A percentile compares a stretch with the other conserved stretches of the same genome.
These are phyloP conservation scores for Talaromyces trachyspermus DNA, from an alignment of 495 filamentous ascomycete genomes.

Conservation along the genomic window DNA sequence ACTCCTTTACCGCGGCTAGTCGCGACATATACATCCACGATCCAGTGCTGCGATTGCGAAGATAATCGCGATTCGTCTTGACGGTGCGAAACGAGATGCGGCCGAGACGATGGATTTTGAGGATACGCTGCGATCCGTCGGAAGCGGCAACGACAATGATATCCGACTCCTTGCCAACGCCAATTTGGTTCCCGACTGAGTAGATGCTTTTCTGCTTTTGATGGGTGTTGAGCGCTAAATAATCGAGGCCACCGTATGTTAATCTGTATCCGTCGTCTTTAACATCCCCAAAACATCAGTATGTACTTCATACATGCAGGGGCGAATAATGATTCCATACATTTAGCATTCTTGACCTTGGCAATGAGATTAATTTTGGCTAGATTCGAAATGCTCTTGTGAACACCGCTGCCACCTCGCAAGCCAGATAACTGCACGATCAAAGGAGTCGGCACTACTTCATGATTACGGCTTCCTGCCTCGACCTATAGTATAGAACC, in stretches of 20 bases:
- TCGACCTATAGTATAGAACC: constrained; percentile 58
- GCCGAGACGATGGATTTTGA: constrained; percentile 92
- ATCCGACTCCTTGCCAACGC: constrained; percentile 95
- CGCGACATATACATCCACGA: constrained; percentile 98
- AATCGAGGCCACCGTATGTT: constrained; percentile 94
- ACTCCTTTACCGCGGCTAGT: constrained; percentile 87
- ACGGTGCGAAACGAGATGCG: constrained; percentile 96
- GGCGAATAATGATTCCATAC: constrained; percentile 25
- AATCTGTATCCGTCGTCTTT: constrained; percentile 92
- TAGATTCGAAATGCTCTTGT: constrained; percentile 77
- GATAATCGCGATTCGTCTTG: constrained; percentile 92
- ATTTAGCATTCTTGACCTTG: constrained; percentile 89
- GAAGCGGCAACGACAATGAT: constrained; percentile 84
- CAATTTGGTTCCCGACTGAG: constrained; percentile 89
- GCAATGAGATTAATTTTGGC: constrained; percentile 91
- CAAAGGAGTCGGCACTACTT: constrained; percentile 85
- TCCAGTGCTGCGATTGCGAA: constrained; percentile 66
- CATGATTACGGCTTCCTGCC: constrained; percentile 90
- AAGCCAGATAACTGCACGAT: constrained; percentile 79
- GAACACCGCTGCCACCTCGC: constrained; percentile 75
- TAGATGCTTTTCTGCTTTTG: constrained; percentile 70
- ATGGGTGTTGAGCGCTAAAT: constrained; percentile 86
- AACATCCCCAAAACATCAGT: not conserved
- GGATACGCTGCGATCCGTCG: constrained; percentile 54
- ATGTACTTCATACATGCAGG: not conserved